Evolutionary conservation across 1,284 basidiomycete species (phyloP), one percentile per base, ranked within the genome.

Genomic region (Ustilago curta): DNA sequence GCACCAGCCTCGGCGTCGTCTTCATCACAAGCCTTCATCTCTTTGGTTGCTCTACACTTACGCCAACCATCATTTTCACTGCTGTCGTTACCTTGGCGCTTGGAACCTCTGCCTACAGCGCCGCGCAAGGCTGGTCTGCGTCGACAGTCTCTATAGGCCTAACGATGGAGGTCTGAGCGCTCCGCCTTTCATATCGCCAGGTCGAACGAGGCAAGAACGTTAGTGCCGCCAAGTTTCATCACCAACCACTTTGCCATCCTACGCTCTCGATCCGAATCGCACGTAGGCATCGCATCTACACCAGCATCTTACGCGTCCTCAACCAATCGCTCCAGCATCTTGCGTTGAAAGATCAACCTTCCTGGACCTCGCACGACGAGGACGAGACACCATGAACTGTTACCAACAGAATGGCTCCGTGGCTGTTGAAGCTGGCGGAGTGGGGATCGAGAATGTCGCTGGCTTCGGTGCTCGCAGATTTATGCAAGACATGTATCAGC

Each of bases 381-480:
- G 3, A 29, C 8, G 14, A 6, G 27, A 12, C 47, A 49, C 19
- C 37, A 63, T 59, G 60, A 31, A 48, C 44, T 31, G 18, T 12
- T 60, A 64, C 21, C 53, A 64, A 21, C 50, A 47, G 6, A 23
- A 21, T 16, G 16, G 57, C 14, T 47, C 68, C 19, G 49, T 51
- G 18, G 32, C 51, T 3, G 44, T 54, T 21, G 25, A 48, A 6
- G 35, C 31, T 48, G 27, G 16, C 16, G 14, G 35, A 16, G 12
- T n/a, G 16, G 55, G 49, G 2, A 47, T 59, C 14, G 70, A 50
- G 35, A 76, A 76, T 48, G 35, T 72, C n/a, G 74, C 74, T 18
- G 74, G 74, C 19, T 72, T 76, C n/a, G 74, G 74, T 2, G 64
- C 64, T 29, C 58, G 64, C 9, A 61, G 66, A 16, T 76, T 76